Conservation (phyloP, 345 rosid genomes). For the Syzygium oleosum region DNA sequence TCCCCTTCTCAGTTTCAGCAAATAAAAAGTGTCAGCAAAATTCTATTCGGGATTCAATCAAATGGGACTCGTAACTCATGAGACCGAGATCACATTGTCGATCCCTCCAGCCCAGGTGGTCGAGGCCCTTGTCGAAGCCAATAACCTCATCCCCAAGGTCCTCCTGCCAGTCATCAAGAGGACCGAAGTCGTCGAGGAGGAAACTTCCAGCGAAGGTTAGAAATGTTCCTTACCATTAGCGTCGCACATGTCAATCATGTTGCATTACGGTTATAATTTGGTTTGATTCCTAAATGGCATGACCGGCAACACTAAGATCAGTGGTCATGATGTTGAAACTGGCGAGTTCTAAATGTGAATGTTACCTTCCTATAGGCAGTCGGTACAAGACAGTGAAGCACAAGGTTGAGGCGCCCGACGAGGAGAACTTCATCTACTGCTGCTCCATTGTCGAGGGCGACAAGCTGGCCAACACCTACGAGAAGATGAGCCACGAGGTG, state of each 20-base stretch:
- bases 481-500: slow-evolving; percentile 7
- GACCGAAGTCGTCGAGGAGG: slow-evolving; percentile 16
- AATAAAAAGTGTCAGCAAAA: no score
- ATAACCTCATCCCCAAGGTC: slow-evolving; percentile 8
- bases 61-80: neutral
- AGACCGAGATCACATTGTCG: neutral
- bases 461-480: neutral
- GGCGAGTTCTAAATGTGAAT: neutral
- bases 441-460: slow-evolving; percentile 20
- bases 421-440: slow-evolving; percentile 2
- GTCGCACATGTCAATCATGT: rapidly evolving
- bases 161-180: slow-evolving; percentile 17
- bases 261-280: rapidly evolving
- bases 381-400: slow-evolving; percentile 16
- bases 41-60: neutral
- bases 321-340: neutral
- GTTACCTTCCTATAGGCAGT: neutral
- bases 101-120: neutral
- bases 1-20: neutral
- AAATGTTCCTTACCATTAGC: neutral
- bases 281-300: no score
- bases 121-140: slow-evolving; percentile 7
- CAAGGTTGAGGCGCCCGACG: slow-evolving; percentile 18
- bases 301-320: neutral
- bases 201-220: slow-evolving; percentile 3